Percentiles rank a stretch among this genome's conserved stretches.
Evolutionary conservation across 371 early-diverging fungal genomes (phyloP).

Genomic region (Mortierella sp.): DNA sequence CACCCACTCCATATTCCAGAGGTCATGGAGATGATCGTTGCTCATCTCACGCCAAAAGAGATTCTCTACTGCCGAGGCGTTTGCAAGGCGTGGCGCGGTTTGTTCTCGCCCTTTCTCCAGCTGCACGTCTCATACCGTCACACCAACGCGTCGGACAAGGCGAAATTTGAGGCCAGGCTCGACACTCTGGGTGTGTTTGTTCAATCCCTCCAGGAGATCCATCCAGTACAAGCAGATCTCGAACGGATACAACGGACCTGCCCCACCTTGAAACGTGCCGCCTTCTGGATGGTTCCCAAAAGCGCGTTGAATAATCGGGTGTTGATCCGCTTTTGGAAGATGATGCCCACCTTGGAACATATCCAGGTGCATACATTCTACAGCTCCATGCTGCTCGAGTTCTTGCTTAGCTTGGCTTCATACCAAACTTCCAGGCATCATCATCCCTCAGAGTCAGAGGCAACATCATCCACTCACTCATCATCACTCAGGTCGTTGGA

Average conservation of each 20-base stretch:
- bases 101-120: slow-evolving; percentile 35
- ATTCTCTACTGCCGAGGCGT: slow-evolving; percentile 33
- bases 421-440: slow-evolving; percentile 5
- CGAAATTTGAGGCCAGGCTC: slow-evolving; percentile 16
- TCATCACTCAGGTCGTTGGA: slow-evolving; percentile 8
- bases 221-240: slow-evolving; percentile 16
- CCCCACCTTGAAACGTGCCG: slow-evolving; percentile 8
- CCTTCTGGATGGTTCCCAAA: slow-evolving; percentile 12
- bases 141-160: slow-evolving; percentile 4
- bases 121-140: slow-evolving; percentile 22
- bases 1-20: slow-evolving; percentile 40
- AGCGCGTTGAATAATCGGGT: neutral
- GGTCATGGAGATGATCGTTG: slow-evolving; percentile 24
- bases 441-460: neutral
- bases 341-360: slow-evolving; percentile 13
- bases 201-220: slow-evolving; percentile 23
- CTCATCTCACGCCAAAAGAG: slow-evolving; percentile 12
- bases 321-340: slow-evolving; percentile 8
- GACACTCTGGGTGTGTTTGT: slow-evolving; percentile 31
- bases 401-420: slow-evolving; percentile 14
- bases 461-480: neutral
- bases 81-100: slow-evolving; percentile 22
- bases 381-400: slow-evolving; percentile 1
- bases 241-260: slow-evolving; percentile 32
- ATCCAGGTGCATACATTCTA: slow-evolving; percentile 18